Evolutionary conservation across 768 basidiomycete genomes (phyloP).

Genomic region (Crucibulum laeve): DNA sequence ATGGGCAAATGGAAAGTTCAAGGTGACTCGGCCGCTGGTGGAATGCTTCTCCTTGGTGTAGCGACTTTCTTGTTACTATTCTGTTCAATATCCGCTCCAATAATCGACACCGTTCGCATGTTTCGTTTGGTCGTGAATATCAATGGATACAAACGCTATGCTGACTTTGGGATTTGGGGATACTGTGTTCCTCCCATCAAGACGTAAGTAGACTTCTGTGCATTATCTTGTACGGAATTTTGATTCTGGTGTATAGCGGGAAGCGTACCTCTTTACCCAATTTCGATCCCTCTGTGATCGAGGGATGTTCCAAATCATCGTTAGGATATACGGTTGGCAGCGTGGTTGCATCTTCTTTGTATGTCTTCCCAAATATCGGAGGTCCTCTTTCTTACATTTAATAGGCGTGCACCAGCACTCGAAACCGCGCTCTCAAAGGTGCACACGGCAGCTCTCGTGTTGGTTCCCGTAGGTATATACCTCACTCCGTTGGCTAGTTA

Average conservation of each 20-base stretch:
- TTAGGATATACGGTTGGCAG: slow-evolving; percentile 12
- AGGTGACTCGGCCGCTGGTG: slow-evolving; percentile 1
- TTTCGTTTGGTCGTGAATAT: slow-evolving; percentile 10
- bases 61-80: slow-evolving; percentile 13
- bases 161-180: slow-evolving; percentile 16
- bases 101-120: slow-evolving; percentile 8
- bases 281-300: slow-evolving; percentile 7
- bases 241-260: neutral
- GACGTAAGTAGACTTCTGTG: slow-evolving; percentile 5
- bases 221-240: neutral
- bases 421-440: slow-evolving; percentile 4
- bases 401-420: slow-evolving; percentile 1
- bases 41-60: slow-evolving; percentile 9
- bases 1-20: neutral
- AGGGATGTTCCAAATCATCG: slow-evolving; percentile 10
- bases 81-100: slow-evolving; percentile 12
- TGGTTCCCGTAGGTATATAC: slow-evolving; percentile 13
- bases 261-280: slow-evolving; percentile 1
- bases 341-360: slow-evolving; percentile 11
- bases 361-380: slow-evolving; percentile 1
- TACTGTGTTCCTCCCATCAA: slow-evolving; percentile 11
- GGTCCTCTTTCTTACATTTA: neutral
- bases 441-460: slow-evolving; percentile 9
- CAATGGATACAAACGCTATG: slow-evolving; percentile 7
- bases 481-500: neutral